These are phyloP conservation scores for Talaromyces nanjingensis DNA, from an alignment of 495 filamentous ascomycete genomes.

Conservation along the genomic window DNA sequence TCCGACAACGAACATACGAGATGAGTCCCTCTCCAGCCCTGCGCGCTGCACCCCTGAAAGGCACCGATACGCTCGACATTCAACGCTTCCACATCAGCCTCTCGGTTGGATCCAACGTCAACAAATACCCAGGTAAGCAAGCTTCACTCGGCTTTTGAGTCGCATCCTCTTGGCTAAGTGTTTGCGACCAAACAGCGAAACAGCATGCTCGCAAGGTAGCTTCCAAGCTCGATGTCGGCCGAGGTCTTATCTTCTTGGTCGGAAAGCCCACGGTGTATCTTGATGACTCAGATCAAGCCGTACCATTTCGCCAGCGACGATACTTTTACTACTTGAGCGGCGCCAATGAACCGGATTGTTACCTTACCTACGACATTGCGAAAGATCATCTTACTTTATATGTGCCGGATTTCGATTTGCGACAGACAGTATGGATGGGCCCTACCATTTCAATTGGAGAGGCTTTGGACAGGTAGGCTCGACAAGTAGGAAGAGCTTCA, in stretches of 20 bases:
- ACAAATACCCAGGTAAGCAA: conserved; percentile 39
- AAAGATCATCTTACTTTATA: conserved; percentile 71
- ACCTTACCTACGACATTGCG: conserved; percentile 74
- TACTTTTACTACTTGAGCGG: conserved; percentile 94
- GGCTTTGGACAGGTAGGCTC: conserved; percentile 52
- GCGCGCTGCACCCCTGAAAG: background rate
- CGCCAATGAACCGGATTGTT: conserved; percentile 72
- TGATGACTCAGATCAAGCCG: conserved; percentile 74
- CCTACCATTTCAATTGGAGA: conserved; percentile 70
- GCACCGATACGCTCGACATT: background rate
- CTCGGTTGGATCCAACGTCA: conserved; percentile 22
- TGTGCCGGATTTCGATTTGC: conserved; percentile 85
- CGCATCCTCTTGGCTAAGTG: background rate
- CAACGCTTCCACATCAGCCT: conserved; percentile 24
- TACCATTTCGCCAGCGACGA: conserved; percentile 77
- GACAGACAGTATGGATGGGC: conserved; percentile 90
- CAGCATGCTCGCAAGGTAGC: conserved; percentile 70
- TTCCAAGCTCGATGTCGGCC: conserved; percentile 49
- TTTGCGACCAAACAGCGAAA: conserved; percentile 50
- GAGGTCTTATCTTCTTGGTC: conserved; percentile 77
- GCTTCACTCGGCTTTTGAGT: background rate
- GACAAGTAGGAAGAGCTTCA: conserved; percentile 52
- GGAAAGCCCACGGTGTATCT: conserved; percentile 63
- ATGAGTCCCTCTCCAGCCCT: conserved; percentile 5
- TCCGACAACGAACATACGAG: background rate